A percentile compares a stretch with the other conserved stretches of the same genome.
Conservation (phyloP, 1,284 basidiomycete genomes). For the Sphaerobolus stellatus region DNA sequence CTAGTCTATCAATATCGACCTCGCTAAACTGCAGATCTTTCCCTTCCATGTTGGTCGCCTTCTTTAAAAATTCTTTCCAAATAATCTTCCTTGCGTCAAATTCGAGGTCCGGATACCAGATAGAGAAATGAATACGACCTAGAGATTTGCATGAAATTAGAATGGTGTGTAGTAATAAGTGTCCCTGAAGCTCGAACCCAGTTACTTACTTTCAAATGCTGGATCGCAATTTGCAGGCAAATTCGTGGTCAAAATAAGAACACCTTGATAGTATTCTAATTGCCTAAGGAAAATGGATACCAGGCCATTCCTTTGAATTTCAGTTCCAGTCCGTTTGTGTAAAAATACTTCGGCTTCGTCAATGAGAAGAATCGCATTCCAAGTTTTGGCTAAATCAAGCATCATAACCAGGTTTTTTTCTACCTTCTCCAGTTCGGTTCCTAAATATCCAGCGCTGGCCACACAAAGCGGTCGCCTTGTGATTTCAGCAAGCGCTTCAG, state of each 20-base stretch:
- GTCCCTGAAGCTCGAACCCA: not conserved
- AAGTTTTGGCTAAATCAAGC: slow-evolving; percentile 31
- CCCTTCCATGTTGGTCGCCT: slow-evolving; percentile 1
- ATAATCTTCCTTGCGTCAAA: slow-evolving; percentile 22
- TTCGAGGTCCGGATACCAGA: slow-evolving; percentile 30
- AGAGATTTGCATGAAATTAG: not conserved
- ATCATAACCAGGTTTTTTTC: slow-evolving; percentile 25
- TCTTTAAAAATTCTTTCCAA: slow-evolving; percentile 27
- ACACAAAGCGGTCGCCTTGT: slow-evolving; percentile 34
- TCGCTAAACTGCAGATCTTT: not conserved
- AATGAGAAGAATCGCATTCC: slow-evolving; percentile 37
- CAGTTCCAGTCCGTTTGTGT: slow-evolving; percentile 23
- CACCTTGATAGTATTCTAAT: slow-evolving; percentile 38
- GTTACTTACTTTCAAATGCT: slow-evolving; percentile 34
- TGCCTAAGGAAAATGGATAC: slow-evolving; percentile 37
- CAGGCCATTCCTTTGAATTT: slow-evolving; percentile 34
- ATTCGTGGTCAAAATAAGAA: slow-evolving; percentile 40
- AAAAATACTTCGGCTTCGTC: slow-evolving; percentile 42
- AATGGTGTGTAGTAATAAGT: not conserved
- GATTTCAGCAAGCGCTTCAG: slow-evolving; percentile 35
- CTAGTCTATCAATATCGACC: slow-evolving; percentile 4
- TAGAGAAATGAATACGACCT: slow-evolving; percentile 32
- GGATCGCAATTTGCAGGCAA: slow-evolving; percentile 30
- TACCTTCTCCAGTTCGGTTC: slow-evolving; percentile 24
- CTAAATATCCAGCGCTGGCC: slow-evolving; percentile 35